These are phyloP conservation scores for Cercospora sp. DNA, from an alignment of 2,329 filamentous ascomycete genomes.

Conservation along the genomic window DNA sequence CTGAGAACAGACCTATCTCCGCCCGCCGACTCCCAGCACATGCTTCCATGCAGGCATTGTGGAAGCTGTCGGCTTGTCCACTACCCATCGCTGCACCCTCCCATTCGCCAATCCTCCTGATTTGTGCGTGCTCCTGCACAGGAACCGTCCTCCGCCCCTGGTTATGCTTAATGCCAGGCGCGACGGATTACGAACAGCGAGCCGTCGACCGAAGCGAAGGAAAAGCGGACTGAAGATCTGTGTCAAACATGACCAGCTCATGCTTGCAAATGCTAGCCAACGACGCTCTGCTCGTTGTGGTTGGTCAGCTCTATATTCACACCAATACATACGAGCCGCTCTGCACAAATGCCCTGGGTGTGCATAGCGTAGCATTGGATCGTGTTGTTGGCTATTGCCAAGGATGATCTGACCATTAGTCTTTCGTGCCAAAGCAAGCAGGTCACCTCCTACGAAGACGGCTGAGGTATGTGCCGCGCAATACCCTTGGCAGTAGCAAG, in stretches of 20 bases:
- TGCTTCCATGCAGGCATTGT: conserved; percentile 6
- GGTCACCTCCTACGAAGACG: neutral
- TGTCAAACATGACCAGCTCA: neutral
- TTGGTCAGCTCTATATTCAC: neutral
- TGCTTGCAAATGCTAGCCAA: neutral
- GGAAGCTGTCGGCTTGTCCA: neutral
- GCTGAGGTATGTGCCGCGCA: neutral
- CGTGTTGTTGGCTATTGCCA: conserved; percentile 1
- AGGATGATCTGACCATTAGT: neutral
- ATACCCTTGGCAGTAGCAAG: neutral
- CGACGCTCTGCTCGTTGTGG: neutral
- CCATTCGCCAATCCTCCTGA: neutral
- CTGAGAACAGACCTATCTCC: conserved; percentile 6
- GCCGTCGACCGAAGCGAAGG: neutral
- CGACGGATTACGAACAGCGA: neutral
- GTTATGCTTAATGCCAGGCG: conserved; percentile 3
- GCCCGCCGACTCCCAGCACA: conserved; percentile 2
- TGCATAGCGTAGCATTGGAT: neutral
- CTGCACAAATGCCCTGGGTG: neutral
- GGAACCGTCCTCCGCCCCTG: neutral
- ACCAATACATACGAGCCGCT: conserved; percentile 2
- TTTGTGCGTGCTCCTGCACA: neutral
- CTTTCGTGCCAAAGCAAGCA: neutral
- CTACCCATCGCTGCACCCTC: neutral
- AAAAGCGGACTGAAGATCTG: neutral